A percentile compares a stretch with the other conserved stretches of the same genome.
phyloP scores from a whole-genome alignment of 1,284 basidiomycete genomes.

The Marasmius fiardii region DNA sequence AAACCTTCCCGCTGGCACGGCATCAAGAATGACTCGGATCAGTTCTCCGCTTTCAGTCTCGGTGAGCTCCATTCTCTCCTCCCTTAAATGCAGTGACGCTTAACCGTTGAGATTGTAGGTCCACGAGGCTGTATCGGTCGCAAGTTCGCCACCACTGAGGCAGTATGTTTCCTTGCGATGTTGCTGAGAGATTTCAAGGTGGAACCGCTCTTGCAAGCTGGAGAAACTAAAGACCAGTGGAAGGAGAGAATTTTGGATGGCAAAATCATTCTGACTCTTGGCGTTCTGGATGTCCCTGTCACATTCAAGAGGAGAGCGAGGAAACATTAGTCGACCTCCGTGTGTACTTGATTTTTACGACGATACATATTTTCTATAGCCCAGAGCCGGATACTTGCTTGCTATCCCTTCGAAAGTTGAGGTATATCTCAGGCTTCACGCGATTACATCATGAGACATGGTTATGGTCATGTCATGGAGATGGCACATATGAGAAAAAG shows the following conservation, averaged over 20 bases:
- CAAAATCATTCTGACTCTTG: conserved; percentile 13
- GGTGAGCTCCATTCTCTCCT: conserved; percentile 17
- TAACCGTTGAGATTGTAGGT: neutral
- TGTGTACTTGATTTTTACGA: too few species aligned
- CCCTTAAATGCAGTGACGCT: neutral
- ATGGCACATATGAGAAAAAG: neutral
- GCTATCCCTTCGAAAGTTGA: too few species aligned
- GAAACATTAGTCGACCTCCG: neutral
- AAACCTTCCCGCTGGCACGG: conserved; percentile 28
- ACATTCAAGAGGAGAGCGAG: conserved; percentile 6
- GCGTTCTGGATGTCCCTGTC: conserved; percentile 12
- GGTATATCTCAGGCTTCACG: too few species aligned
- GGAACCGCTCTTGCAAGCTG: conserved; percentile 7
- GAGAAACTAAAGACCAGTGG: conserved; percentile 12
- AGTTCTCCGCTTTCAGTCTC: conserved; percentile 13
- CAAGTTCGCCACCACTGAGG: conserved; percentile 28
- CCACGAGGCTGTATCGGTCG: conserved; percentile 20
- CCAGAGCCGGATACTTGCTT: too few species aligned
- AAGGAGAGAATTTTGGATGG: conserved; percentile 12
- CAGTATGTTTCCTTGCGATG: conserved; percentile 22
- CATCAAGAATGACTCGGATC: conserved; percentile 15
- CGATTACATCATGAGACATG: neutral
- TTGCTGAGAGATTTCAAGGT: conserved; percentile 26
- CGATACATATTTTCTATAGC: too few species aligned
- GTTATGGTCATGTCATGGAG: neutral